Conservation (phyloP, 75 land plant species). For the Pinus taeda region DNA sequence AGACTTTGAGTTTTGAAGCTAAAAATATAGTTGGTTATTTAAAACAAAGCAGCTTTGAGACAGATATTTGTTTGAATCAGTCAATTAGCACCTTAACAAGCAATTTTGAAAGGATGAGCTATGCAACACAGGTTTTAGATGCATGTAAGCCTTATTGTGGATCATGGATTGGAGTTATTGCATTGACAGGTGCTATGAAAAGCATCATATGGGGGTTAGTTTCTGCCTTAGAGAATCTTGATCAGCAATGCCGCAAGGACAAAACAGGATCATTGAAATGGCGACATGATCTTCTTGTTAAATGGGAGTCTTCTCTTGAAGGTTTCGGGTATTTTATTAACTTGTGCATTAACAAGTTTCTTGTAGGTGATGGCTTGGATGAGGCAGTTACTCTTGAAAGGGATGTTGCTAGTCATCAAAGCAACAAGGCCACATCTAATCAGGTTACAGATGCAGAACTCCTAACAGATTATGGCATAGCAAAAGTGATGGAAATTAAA, state of each 20-base stretch:
- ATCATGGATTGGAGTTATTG: constrained; percentile 28
- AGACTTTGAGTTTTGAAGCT: constrained; percentile 27
- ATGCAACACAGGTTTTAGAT: background rate
- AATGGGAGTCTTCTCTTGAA: constrained; percentile 12
- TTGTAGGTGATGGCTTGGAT: constrained; percentile 10
- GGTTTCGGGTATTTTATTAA: constrained; percentile 22
- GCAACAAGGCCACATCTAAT: background rate
- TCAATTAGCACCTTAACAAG: background rate
- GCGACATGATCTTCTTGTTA: constrained; percentile 1
- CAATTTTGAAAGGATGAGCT: background rate
- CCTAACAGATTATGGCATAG: constrained; percentile 1
- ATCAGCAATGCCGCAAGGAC: constrained; percentile 8
- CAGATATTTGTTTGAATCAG: too few relatives aligned
- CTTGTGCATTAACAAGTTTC: constrained; percentile 16
- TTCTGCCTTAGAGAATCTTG: constrained; percentile 18
- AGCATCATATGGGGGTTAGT: constrained; percentile 55
- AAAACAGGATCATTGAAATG: background rate
- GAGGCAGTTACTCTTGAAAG: background rate
- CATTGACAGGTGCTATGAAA: constrained; percentile 30
- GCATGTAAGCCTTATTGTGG: background rate
- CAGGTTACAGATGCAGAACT: background rate
- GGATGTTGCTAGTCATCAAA: background rate
- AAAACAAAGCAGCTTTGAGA: constrained; percentile 10
- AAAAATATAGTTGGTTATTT: constrained; percentile 10
- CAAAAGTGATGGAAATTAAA: background rate